A percentile compares a stretch with the other conserved stretches of the same genome.
These are phyloP conservation scores for Eucommia ulmoides DNA, from an alignment of 257 asterid genomes.

Conservation along the genomic window DNA sequence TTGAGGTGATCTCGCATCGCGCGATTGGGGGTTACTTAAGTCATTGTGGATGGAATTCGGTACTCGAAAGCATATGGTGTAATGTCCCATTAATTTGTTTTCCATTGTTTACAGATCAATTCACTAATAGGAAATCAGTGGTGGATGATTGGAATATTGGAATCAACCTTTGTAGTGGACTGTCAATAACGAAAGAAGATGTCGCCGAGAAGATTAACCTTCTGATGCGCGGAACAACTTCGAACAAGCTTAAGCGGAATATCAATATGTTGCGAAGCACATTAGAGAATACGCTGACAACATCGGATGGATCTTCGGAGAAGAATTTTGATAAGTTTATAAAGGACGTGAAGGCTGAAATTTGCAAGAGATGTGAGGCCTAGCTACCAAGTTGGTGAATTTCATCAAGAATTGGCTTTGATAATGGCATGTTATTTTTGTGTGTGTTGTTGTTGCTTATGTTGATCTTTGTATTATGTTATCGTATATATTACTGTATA, in stretches of 20 bases:
- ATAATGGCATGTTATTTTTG: no score
- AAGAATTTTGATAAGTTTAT: background rate
- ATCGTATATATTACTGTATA: no score
- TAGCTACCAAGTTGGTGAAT: no score
- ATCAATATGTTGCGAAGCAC: background rate
- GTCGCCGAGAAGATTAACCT: background rate
- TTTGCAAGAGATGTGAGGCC: background rate
- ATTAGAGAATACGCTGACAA: background rate
- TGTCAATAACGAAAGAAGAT: background rate
- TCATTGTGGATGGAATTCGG: constrained; percentile 13
- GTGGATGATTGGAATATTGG: constrained; percentile 10
- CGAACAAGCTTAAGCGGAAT: background rate
- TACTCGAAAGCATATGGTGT: constrained; percentile 10
- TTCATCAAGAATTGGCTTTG: no score
- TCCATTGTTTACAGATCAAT: constrained; percentile 9
- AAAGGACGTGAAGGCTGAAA: background rate
- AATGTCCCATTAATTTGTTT: constrained; percentile 11
- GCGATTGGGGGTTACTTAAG: constrained; percentile 15
- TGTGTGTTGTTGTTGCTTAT: no score
- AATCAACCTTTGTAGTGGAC: constrained; percentile 2
- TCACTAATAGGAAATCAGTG: constrained; percentile 7
- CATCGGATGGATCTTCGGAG: background rate
- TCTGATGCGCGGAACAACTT: background rate
- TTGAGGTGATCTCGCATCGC: constrained; percentile 11
- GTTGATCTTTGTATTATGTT: no score